Percentiles rank a stretch among this genome's conserved stretches.
phyloP scores from a whole-genome alignment of 1,139 yeast genomes.

The Candida buenavistaensis region DNA sequence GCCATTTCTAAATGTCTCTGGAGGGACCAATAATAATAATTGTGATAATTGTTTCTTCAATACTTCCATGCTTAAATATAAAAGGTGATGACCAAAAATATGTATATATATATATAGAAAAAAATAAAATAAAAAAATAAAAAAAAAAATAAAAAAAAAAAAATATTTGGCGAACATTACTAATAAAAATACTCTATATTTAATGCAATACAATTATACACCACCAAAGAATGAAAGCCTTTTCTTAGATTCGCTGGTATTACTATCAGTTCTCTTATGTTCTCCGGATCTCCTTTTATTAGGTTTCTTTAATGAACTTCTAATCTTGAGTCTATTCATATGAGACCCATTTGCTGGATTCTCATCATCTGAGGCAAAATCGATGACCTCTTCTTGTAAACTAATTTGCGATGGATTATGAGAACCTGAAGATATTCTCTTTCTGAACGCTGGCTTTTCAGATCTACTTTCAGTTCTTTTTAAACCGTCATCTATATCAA shows the following conservation, averaged over 20 bases:
- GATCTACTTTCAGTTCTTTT: background rate
- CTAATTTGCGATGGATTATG: conserved; percentile 35
- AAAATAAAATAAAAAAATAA: too few relatives aligned
- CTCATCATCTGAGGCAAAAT: conserved; percentile 52
- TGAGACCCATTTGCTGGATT: conserved; percentile 37
- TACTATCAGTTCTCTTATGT: conserved; percentile 34
- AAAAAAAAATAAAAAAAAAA: too few relatives aligned
- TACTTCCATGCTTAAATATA: conserved; percentile 8
- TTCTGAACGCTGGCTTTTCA: conserved; percentile 23
- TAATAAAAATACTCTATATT: conserved; percentile 5
- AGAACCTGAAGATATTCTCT: conserved; percentile 25
- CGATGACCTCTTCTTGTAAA: conserved; percentile 47
- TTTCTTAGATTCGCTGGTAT: conserved; percentile 26
- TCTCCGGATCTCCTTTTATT: conserved; percentile 33
- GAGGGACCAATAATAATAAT: conserved; percentile 14
- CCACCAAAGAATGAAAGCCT: conserved; percentile 34
- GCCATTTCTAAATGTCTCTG: conserved; percentile 10
- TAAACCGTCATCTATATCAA: conserved; percentile 30
- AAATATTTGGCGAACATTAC: background rate
- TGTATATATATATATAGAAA: too few relatives aligned
- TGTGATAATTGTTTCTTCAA: conserved; percentile 13
- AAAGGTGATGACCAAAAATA: background rate
- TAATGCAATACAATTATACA: conserved; percentile 3
- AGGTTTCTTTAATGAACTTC: conserved; percentile 40
- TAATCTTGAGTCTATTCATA: conserved; percentile 44